These are phyloP conservation scores for Tagetes patula DNA, from an alignment of 129 eudicot species.

Conservation along the genomic window DNA sequence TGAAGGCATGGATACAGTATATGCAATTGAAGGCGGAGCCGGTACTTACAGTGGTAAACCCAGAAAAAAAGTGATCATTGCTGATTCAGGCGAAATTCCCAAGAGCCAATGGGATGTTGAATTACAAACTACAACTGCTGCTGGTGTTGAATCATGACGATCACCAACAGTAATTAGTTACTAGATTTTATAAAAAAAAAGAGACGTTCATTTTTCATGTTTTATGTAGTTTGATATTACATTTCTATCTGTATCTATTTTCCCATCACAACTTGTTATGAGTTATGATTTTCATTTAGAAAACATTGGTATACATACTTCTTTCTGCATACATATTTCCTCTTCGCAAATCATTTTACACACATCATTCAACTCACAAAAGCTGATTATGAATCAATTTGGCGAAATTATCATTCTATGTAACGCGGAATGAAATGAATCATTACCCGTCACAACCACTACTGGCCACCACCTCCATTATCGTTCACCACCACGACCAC, in stretches of 20 bases:
- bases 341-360: neutral
- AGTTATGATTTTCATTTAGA: slow-evolving; percentile 15
- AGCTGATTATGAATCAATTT: neutral
- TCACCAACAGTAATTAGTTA: slow-evolving; percentile 3
- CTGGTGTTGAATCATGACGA: slow-evolving; percentile 32
- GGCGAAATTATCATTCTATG: neutral
- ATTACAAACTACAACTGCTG: slow-evolving; percentile 23
- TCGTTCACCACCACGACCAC: no score
- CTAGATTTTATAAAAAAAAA: slow-evolving; percentile 27
- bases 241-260: slow-evolving; percentile 36
- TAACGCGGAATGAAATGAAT: no score
- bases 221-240: slow-evolving; percentile 25
- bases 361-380: no score
- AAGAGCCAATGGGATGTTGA: slow-evolving; percentile 75
- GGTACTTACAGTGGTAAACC: slow-evolving; percentile 96
- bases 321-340: neutral
- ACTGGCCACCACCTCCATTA: no score
- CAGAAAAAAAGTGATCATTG: slow-evolving; percentile 78
- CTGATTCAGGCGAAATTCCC: slow-evolving; percentile 79
- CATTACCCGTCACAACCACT: no score
- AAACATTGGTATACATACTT: slow-evolving; percentile 20
- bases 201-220: neutral
- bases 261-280: slow-evolving; percentile 7
- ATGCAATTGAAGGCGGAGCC: slow-evolving; percentile 92
- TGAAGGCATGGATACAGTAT: slow-evolving; percentile 88